Percentiles rank a stretch among this genome's conserved stretches.
Evolutionary conservation across 2,329 filamentous ascomycete species (phyloP).

Genomic region (Proliferodiscus dingleyae): DNA sequence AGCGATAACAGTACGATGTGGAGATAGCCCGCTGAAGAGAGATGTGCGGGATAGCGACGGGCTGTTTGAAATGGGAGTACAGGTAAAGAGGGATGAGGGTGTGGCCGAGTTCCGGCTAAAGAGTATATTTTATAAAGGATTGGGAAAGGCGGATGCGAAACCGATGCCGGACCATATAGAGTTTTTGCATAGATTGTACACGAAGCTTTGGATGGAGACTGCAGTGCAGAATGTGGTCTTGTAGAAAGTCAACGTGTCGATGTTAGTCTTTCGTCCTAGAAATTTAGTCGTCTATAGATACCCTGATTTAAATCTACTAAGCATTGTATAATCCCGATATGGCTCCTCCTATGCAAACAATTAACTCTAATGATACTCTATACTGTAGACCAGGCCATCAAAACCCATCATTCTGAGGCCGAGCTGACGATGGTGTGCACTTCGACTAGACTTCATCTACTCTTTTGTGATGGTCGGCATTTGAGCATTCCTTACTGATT

Average conservation of each 20-base stretch:
- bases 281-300: no score
- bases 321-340: background rate
- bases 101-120: slow-evolving; percentile 61
- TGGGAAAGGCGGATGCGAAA: slow-evolving; percentile 36
- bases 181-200: slow-evolving; percentile 50
- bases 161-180: slow-evolving; percentile 44
- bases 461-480: slow-evolving; percentile 2
- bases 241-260: slow-evolving; percentile 8
- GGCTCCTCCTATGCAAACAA: background rate
- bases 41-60: slow-evolving; percentile 57
- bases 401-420: background rate
- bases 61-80: slow-evolving; percentile 59
- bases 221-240: slow-evolving; percentile 30
- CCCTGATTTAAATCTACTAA: background rate
- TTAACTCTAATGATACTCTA: background rate
- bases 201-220: slow-evolving; percentile 52
- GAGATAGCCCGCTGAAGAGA: slow-evolving; percentile 56
- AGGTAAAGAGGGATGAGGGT: slow-evolving; percentile 55
- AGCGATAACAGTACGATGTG: slow-evolving; percentile 59
- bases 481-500: slow-evolving; percentile 1
- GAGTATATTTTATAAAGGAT: slow-evolving; percentile 54
- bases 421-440: no score
- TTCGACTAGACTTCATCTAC: no score
- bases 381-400: background rate
- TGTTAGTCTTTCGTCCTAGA: background rate